Evolutionary conservation across 1,139 yeast genomes (phyloP).

Genomic region (Magnusiomyces magnusii): DNA sequence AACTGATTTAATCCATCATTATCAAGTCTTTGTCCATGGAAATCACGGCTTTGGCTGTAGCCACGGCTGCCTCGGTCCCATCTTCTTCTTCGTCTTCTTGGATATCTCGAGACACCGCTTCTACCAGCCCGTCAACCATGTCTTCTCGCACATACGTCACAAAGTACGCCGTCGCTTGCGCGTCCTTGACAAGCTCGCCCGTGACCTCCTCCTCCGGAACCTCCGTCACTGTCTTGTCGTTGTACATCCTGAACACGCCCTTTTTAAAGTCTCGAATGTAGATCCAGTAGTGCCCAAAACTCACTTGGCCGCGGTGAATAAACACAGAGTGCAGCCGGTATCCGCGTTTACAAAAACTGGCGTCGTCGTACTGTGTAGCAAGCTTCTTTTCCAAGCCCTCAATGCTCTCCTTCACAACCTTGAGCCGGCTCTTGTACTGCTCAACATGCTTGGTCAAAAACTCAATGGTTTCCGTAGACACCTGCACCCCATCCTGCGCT

Average conservation of each 20-base stretch:
- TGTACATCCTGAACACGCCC: slow-evolving; percentile 74
- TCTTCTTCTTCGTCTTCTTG: not conserved
- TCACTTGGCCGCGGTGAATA: slow-evolving; percentile 93
- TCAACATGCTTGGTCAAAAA: too few relatives aligned
- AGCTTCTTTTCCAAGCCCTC: slow-evolving; percentile 45
- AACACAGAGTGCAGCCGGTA: slow-evolving; percentile 86
- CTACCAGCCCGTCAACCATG: slow-evolving; percentile 49
- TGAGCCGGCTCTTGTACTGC: too few relatives aligned
- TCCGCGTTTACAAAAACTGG: slow-evolving; percentile 43
- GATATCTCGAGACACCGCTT: slow-evolving; percentile 40
- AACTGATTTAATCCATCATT: not conserved
- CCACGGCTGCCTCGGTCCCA: not conserved
- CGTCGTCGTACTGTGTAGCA: slow-evolving; percentile 47
- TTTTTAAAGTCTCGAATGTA: slow-evolving; percentile 71
- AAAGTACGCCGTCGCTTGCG: slow-evolving; percentile 90
- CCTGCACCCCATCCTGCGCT: not conserved
- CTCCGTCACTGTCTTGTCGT: slow-evolving; percentile 83
- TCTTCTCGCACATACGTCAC: slow-evolving; percentile 73
- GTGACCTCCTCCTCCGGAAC: slow-evolving; percentile 69
- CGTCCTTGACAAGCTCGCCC: slow-evolving; percentile 47
- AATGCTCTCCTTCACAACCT: too few relatives aligned
- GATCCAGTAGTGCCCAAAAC: slow-evolving; percentile 96
- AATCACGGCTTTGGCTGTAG: not conserved
- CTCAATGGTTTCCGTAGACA: too few relatives aligned
- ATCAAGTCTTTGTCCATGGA: not conserved